Base-by-base conservation (phyloP, 768 basidiomycete genomes). In the Boletus vinaceobasis region DNA sequence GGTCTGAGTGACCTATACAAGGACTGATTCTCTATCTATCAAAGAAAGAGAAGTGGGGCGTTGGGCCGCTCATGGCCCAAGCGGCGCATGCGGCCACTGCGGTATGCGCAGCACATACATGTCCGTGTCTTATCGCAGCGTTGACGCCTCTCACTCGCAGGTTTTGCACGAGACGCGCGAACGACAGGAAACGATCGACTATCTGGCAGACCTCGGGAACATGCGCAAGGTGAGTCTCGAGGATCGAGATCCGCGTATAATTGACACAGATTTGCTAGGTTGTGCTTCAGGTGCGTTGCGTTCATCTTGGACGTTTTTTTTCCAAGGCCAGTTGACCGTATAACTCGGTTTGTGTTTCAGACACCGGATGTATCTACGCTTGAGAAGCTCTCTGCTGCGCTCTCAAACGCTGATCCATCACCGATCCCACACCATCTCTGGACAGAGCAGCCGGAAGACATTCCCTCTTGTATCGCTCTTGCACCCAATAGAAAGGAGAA, bases 31-130 rank as follows among this genome's bases (percentile, higher is more conserved):
- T 23, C 23, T 33, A 13, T 33, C 8, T 11, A 10, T 13, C n/a
- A 48, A 54, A 77, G 74, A 66, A 65, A 21, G 75, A 74, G 49
- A 74, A 71, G 7, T 78, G 77, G 74, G 77, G 76, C 1, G 64
- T 74, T 5, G 77, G 77, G 11, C 75, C 76, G 14, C 67, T 77
- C 37, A 75, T 77, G 76, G 72, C 74, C 7, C 77, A 77, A 56
- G 72, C 68, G 3, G 75, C 76, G 5, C 77, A 77, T 55, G 74
- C 74, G 6, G 75, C 77, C 26, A 67, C 74, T 0, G 77, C 77
- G 26, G 77, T 77, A 58, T 44, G 44, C 26, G 17, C 17, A 6
- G 13, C 2, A 1, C 19, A 7, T 37, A 1, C 19, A 19, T 4
- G 7, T 29, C 17, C n/a, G 6, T 19, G 7, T 36, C 23, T 48